Evolutionary conservation across 805 yeast species (phyloP).

Genomic region (Lipomyces japonicus): DNA sequence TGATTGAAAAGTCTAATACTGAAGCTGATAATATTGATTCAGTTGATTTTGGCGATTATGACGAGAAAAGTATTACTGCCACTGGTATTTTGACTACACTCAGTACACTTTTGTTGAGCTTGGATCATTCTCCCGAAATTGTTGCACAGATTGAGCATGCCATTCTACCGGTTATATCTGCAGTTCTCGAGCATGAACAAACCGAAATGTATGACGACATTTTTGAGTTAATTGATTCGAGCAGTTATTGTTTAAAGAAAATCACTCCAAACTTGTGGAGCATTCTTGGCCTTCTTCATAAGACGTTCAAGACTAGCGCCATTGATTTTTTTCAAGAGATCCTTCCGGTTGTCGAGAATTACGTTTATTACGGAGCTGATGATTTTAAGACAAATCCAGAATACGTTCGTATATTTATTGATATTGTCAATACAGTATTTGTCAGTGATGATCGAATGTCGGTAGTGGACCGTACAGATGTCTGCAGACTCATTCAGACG

Average conservation of each 20-base stretch:
- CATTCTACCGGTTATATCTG: constrained; percentile 64
- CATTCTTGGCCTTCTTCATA: constrained; percentile 52
- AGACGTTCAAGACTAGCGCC: constrained; percentile 41
- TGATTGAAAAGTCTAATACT: constrained; percentile 50
- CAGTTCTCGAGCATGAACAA: constrained; percentile 60
- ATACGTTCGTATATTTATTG: constrained; percentile 49
- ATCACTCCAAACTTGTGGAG: constrained; percentile 76
- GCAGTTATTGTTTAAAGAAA: constrained; percentile 55
- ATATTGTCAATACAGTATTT: constrained; percentile 43
- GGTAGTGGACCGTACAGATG: constrained; percentile 54
- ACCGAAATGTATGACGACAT: constrained; percentile 74
- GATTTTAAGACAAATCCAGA: constrained; percentile 48
- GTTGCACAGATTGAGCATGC: constrained; percentile 62
- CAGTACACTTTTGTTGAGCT: constrained; percentile 72
- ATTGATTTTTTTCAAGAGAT: constrained; percentile 72
- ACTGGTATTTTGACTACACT: constrained; percentile 76
- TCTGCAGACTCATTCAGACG: constrained; percentile 62
- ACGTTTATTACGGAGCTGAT: constrained; percentile 56
- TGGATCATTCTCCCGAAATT: constrained; percentile 72
- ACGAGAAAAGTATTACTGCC: constrained; percentile 69
- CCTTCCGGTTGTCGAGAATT: constrained; percentile 69
- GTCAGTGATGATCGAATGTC: constrained; percentile 45
- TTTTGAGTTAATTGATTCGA: constrained; percentile 69
- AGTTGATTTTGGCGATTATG: constrained; percentile 46
- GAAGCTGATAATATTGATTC: constrained; percentile 42